Evolutionary conservation across 2,329 filamentous ascomycete genomes (phyloP), one percentile per base, ranked within the genome.

Genomic region (Fusarium paranaense): DNA sequence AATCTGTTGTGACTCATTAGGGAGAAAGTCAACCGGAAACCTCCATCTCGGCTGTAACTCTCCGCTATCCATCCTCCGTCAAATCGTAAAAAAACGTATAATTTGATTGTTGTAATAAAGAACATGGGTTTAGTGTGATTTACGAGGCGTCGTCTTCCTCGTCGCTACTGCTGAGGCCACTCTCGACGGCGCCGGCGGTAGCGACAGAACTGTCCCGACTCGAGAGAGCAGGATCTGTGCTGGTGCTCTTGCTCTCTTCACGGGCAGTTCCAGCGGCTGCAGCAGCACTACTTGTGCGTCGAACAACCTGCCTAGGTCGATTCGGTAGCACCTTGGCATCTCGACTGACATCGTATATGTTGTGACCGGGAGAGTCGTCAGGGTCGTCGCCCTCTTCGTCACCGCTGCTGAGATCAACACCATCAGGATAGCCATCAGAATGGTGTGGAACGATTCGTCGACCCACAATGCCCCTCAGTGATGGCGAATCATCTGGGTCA

Each of bases 381-480:
- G 81, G 81, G n/a, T 84, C 82, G 22, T 83, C 83, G 3, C 82
- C 82, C 33, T 84, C 82, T 61, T 86, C 83, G 8, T 86, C 86
- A 2, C 81, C 83, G 7, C 85, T 87, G 52, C 78, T 83, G 33
- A 85, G 74, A 18, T 84, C 83, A 6, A 81, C 82, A 2, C 81
- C 81, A 9, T 85, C 82, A 2, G 83, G 81, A 62, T 85, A 86
- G 18, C 81, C 82, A 18, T 85, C 83, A 1, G 85, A 85, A 1
- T 83, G 81, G 42, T 84, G 82, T 0, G 79, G 80, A 42, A 83
- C 82, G 2, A 79, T 82, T 14, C 76, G 79, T 14, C 78, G 81
- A 14, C 81, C 83, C n/a, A 79, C 80, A 18, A 80, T 60, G 20
- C 78, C 78, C 47, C 80, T 80, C 1, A 78, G 77, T 2, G 81